A percentile compares a stretch with the other conserved stretches of the same genome.
phyloP scores from a whole-genome alignment of 2,329 filamentous ascomycete genomes.

The Pseudogymnoascus sp. region DNA sequence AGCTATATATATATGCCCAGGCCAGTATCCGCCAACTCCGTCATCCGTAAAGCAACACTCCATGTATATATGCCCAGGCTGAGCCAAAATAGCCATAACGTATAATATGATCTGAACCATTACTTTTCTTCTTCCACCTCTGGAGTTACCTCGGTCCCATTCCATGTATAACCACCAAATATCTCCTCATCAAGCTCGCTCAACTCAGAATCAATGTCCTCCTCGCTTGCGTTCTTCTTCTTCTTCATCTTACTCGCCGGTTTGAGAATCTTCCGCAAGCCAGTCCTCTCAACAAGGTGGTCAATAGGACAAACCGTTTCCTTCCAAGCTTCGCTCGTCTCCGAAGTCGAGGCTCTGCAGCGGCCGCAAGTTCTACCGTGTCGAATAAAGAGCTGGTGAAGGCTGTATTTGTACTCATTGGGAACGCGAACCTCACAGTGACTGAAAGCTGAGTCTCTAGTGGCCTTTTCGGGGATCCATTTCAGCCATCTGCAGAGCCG shows the following conservation, averaged over 20 bases:
- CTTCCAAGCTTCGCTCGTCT: constrained; percentile 57
- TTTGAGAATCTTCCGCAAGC: constrained; percentile 42
- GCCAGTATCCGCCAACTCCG: neutral
- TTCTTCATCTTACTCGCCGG: constrained; percentile 24
- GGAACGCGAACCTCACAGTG: constrained; percentile 50
- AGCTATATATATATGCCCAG: neutral
- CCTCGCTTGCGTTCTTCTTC: constrained; percentile 18
- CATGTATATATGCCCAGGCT: neutral
- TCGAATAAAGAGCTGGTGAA: constrained; percentile 50
- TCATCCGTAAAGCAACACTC: neutral
- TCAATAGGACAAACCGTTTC: constrained; percentile 56
- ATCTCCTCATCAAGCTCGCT: neutral
- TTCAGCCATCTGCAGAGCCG: constrained; percentile 47
- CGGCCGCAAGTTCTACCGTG: constrained; percentile 46
- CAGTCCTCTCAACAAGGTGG: constrained; percentile 52
- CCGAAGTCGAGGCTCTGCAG: constrained; percentile 46
- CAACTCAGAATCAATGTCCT: constrained; percentile 17
- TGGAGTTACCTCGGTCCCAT: neutral
- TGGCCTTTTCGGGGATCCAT: constrained; percentile 49
- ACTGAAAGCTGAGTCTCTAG: constrained; percentile 42
- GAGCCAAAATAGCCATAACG: neutral
- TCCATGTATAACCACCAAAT: neutral
- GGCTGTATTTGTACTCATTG: constrained; percentile 47
- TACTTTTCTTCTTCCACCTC: neutral
- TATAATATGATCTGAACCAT: neutral